phyloP scores from a whole-genome alignment of 78 protist species.

The Dictyostelium intermedium region DNA sequence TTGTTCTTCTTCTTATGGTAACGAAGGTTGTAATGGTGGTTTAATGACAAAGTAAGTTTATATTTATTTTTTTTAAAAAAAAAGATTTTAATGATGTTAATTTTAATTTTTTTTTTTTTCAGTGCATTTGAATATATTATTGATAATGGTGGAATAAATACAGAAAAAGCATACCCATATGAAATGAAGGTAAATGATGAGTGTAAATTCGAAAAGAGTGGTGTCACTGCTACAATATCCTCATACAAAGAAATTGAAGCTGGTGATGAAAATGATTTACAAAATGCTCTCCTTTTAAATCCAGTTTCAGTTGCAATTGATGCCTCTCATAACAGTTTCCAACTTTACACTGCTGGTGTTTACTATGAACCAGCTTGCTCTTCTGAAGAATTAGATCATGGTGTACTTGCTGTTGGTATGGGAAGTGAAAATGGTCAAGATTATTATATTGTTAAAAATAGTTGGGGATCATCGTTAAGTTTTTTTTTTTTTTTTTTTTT shows the following conservation, averaged over 20 bases:
- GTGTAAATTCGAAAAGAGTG: constrained; percentile 31
- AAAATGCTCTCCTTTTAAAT: not conserved
- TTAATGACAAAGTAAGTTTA: constrained; percentile 5
- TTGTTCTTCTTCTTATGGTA: constrained; percentile 71
- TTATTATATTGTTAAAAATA: constrained; percentile 93
- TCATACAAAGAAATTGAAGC: constrained; percentile 21
- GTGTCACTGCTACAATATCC: constrained; percentile 53
- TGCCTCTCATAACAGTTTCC: constrained; percentile 87
- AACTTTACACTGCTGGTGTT: constrained; percentile 89
- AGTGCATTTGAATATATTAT: constrained; percentile 74
- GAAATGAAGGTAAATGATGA: constrained; percentile 22
- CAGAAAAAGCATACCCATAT: constrained; percentile 92
- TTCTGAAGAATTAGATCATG: constrained; percentile 81
- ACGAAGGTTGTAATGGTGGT: constrained; percentile 90
- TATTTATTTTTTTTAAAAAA: no score
- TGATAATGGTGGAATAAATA: constrained; percentile 70
- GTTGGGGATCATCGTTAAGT: constrained; percentile 86
- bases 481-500: not conserved
- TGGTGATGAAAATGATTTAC: constrained; percentile 55
- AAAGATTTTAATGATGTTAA: no score
- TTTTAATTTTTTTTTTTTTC: no score
- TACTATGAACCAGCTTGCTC: constrained; percentile 81
- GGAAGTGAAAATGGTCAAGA: not conserved
- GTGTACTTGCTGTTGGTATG: constrained; percentile 88
- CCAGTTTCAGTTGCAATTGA: constrained; percentile 94